phyloP scores from a whole-genome alignment of 768 basidiomycete species.

The Suillus placidus region DNA sequence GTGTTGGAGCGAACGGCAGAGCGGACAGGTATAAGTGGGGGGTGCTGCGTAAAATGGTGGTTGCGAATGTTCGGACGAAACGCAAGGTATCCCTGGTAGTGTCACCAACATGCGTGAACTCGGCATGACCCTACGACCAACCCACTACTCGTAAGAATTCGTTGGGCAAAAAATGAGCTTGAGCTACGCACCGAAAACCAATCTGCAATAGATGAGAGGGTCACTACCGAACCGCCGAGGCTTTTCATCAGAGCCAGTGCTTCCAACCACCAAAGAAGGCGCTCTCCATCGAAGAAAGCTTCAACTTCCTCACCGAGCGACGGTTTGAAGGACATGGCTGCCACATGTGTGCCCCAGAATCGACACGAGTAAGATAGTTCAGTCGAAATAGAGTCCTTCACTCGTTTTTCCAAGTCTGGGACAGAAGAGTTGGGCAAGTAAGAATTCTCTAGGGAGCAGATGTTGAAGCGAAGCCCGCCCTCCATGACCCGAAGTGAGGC shows the following conservation, averaged over 20 bases:
- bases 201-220: background rate
- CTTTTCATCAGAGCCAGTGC: constrained; percentile 19
- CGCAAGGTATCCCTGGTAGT: constrained; percentile 9
- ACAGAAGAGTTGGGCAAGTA: constrained; percentile 27
- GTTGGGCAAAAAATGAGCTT: background rate
- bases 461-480: constrained; percentile 17
- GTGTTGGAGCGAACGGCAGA: too few relatives aligned
- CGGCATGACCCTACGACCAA: constrained; percentile 4
- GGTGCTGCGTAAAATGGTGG: constrained; percentile 19
- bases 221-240: background rate
- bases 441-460: constrained; percentile 26
- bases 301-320: constrained; percentile 18
- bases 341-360: constrained; percentile 36
- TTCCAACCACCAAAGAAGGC: background rate
- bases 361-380: constrained; percentile 34
- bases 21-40: too few relatives aligned
- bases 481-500: constrained; percentile 31
- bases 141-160: background rate
- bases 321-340: background rate
- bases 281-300: constrained; percentile 22
- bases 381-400: constrained; percentile 25
- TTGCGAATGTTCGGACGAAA: constrained; percentile 19
- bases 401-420: constrained; percentile 11
- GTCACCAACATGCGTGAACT: background rate
- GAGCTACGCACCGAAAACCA: constrained; percentile 3